Evolutionary conservation across 2,329 filamentous ascomycete genomes (phyloP).

Genomic region (Lanzia echinophila): DNA sequence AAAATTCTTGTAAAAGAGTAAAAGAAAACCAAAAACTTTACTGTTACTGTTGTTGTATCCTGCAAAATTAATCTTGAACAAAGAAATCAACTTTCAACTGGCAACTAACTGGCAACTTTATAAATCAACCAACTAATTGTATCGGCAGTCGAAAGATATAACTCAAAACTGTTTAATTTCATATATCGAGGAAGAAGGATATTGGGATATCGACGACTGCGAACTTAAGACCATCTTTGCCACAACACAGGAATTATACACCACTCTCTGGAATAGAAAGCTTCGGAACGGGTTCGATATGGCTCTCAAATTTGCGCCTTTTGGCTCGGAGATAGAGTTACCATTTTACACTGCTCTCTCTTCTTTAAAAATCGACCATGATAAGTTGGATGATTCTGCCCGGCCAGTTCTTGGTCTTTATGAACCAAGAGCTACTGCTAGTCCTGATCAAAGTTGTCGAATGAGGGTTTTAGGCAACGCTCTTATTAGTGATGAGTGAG

Average conservation of each 20-base stretch:
- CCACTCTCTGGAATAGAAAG: background rate
- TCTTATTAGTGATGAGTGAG: slow-evolving; percentile 75
- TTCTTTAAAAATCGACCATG: slow-evolving; percentile 88
- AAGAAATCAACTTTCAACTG: too few relatives aligned
- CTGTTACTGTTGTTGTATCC: too few relatives aligned
- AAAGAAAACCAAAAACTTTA: too few relatives aligned
- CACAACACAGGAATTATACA: background rate
- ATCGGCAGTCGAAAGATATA: background rate
- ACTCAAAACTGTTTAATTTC: slow-evolving; percentile 3
- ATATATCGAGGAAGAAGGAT: slow-evolving; percentile 6
- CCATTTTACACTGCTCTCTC: slow-evolving; percentile 94
- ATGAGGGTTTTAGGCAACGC: slow-evolving; percentile 89
- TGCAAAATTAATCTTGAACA: too few relatives aligned
- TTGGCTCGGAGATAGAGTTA: slow-evolving; percentile 88
- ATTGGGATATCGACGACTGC: slow-evolving; percentile 4
- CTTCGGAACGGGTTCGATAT: slow-evolving; percentile 11
- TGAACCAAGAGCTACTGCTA: slow-evolving; percentile 67
- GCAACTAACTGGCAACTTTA: too few relatives aligned
- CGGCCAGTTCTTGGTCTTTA: slow-evolving; percentile 83
- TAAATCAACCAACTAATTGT: too few relatives aligned
- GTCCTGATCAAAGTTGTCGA: slow-evolving; percentile 70
- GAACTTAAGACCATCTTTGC: background rate
- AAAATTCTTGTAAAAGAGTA: too few relatives aligned
- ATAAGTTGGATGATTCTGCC: slow-evolving; percentile 91
- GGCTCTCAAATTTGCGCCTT: slow-evolving; percentile 72